Conservation (phyloP, 2,329 filamentous ascomycete genomes). For the Pseudogymnoascus sp. region DNA sequence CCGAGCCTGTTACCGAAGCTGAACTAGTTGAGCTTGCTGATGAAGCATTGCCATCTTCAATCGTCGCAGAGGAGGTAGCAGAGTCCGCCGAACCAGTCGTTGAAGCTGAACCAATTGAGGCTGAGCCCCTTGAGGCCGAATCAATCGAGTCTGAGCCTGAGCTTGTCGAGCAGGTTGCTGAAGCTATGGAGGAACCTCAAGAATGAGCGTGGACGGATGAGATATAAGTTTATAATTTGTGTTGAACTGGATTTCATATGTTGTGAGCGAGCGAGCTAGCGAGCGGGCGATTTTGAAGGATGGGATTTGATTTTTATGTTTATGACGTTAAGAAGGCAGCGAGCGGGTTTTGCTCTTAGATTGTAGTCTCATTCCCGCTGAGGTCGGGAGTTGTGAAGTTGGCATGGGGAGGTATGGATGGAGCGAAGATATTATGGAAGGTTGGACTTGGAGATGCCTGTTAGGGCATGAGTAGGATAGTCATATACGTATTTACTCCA, state of each 20-base stretch:
- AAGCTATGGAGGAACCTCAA: background rate
- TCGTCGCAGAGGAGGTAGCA: background rate
- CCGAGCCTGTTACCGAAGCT: background rate
- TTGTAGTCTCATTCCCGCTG: background rate
- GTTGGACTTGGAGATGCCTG: background rate
- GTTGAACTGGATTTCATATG: background rate
- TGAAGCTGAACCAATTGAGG: background rate
- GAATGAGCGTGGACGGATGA: background rate
- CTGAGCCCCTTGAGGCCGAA: background rate
- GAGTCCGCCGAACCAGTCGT: background rate
- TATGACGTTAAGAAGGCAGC: background rate
- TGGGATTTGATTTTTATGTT: background rate
- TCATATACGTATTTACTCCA: background rate
- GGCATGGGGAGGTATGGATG: background rate
- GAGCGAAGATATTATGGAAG: background rate
- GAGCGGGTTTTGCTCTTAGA: background rate
- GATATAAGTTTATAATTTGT: background rate
- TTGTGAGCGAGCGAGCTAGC: background rate
- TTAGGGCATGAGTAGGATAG: background rate
- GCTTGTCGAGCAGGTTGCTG: background rate
- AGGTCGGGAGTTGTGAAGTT: background rate
- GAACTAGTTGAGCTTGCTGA: background rate
- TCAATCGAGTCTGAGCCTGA: background rate
- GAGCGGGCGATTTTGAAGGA: slow-evolving; percentile 1
- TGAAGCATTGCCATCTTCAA: background rate